Base-by-base conservation (phyloP, 2,329 filamentous ascomycete genomes). In the Stagonosporopsis rhizophila region DNA sequence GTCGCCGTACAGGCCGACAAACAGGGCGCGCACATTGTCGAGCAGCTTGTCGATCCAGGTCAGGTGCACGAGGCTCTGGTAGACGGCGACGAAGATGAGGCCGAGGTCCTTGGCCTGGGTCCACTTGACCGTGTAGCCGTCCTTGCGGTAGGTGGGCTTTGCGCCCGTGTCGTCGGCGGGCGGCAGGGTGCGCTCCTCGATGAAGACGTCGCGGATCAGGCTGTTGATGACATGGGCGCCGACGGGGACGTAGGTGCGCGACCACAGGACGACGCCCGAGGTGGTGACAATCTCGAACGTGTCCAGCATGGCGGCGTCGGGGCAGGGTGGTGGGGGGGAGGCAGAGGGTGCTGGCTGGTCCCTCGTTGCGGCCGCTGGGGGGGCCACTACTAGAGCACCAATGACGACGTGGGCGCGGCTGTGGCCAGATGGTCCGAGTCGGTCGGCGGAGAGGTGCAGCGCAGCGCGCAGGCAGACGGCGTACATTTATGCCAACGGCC, bases 11-110 rank as follows among this genome's bases (percentile, higher is more conserved):
- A 97, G 83, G 63, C 92, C 90, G 64, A 95, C 84, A 72, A 98
- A 99, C 30, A 99, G 88, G 9, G 90, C 92, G 74, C 89, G 91
- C 69, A 98, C 92, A 70, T 98, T 96, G 72, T 97, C 94, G 65
- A 99, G 87, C 44, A 99, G 88, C 75, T 95, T 92, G 77, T 99
- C 95, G 63, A 98, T 91, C 95, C 96, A 99, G 12, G 91, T 93
- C 8, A 99, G 85, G 76, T 97, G 93, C 27, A 99, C 85, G 28
- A 99, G 86, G 35, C 93, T 97, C 74, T 96, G 91, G 77, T 99
- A 99, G 62, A 99, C 95, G 63, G 94, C 95, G 70, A 98, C 94
- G 77, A 99, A 99, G 64, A 99, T 96, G 64, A 99, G 80, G 37
- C 93, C 92, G 49, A 98, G 81, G 73, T 99, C 95, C 79, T 97